Conservation (phyloP, 2,329 filamentous ascomycete genomes). For the Fusarium paranaense region DNA sequence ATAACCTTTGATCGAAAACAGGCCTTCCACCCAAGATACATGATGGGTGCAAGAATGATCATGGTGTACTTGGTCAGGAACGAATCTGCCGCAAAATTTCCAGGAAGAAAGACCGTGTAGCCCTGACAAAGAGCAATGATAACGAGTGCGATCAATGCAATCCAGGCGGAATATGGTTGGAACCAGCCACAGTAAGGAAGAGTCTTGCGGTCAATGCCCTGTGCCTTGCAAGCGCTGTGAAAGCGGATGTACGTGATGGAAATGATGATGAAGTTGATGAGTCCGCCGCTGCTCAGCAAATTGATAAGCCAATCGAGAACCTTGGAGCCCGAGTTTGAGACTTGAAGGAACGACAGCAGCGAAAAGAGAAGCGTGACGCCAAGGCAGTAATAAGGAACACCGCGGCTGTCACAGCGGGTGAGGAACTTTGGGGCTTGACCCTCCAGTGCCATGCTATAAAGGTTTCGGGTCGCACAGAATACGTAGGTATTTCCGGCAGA, state of each 20-base stretch:
- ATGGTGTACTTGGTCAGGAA: not conserved
- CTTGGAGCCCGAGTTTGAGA: constrained; percentile 66
- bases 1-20: not conserved
- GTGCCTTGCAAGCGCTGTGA: constrained; percentile 62
- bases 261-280: constrained; percentile 70
- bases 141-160: constrained; percentile 5
- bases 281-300: constrained; percentile 64
- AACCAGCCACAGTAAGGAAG: constrained; percentile 68
- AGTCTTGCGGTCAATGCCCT: constrained; percentile 60
- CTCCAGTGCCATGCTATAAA: not conserved
- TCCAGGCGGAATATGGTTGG: constrained; percentile 67
- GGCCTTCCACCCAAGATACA: not conserved
- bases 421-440: not conserved
- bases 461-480: not conserved
- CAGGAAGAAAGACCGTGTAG: not conserved
- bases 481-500: not conserved
- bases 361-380: constrained; percentile 67
- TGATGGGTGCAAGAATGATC: not conserved
- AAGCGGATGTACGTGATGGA: constrained; percentile 57
- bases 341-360: constrained; percentile 55
- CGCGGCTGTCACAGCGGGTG: not conserved
- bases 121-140: not conserved
- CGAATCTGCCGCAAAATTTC: not conserved
- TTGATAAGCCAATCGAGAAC: constrained; percentile 64
- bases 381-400: not conserved